Percentiles rank a stretch among this genome's conserved stretches.
Conservation (phyloP, 2,329 filamentous ascomycete species). For the Penicillium capsulatum region DNA sequence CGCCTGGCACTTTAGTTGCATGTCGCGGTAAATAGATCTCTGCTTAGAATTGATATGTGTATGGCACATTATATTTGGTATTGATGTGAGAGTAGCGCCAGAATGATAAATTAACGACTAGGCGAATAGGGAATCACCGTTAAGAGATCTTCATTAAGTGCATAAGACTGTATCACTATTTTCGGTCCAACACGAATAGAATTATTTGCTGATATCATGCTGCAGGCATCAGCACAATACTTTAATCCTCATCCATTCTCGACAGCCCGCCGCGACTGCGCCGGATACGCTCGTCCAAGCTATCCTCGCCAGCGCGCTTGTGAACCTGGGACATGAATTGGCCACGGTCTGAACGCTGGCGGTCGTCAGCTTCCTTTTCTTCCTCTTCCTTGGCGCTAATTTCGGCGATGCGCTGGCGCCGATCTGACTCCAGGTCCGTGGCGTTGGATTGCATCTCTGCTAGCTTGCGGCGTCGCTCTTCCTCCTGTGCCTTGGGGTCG, state of each 20-base stretch:
- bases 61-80: too few relatives aligned
- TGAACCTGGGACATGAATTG: slow-evolving; percentile 34
- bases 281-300: slow-evolving; percentile 33
- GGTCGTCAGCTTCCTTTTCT: slow-evolving; percentile 63
- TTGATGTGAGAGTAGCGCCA: too few relatives aligned
- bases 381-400: slow-evolving; percentile 62
- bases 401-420: slow-evolving; percentile 62
- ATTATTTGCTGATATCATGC: too few relatives aligned
- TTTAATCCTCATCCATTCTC: slow-evolving; percentile 28
- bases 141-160: too few relatives aligned
- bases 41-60: too few relatives aligned
- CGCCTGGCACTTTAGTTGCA: too few relatives aligned
- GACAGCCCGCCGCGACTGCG: slow-evolving; percentile 33
- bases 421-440: slow-evolving; percentile 64
- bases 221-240: too few relatives aligned
- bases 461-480: slow-evolving; percentile 49
- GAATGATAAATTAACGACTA: too few relatives aligned
- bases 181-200: too few relatives aligned
- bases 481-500: slow-evolving; percentile 25
- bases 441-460: slow-evolving; percentile 71
- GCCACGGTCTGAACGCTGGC: slow-evolving; percentile 33
- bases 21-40: too few relatives aligned
- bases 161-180: too few relatives aligned
- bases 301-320: slow-evolving; percentile 34
- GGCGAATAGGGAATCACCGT: too few relatives aligned